Evolutionary conservation across 768 basidiomycete species (phyloP), one percentile per base, ranked within the genome.

Genomic region (Kwoniella bestiolae): DNA sequence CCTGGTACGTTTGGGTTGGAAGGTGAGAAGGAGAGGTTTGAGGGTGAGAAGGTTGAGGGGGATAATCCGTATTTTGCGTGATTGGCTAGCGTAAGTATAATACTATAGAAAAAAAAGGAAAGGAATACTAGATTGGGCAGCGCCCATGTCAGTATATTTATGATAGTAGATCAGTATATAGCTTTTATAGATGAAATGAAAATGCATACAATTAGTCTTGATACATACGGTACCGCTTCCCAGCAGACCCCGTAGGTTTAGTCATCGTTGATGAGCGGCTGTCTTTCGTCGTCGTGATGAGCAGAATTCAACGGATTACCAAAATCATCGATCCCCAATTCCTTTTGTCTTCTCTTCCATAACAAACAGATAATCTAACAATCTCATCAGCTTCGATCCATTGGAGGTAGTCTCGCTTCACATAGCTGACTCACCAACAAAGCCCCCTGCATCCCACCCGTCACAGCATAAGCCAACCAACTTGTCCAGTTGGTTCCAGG

Each of bases 251-350:
- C n/a, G 8, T 32, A 44, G 9, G 44, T 35, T 21, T 60, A 51
- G 25, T 66, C 68, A n/a, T 57, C 68, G 16, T 41, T 21, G 12
- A 57, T n/a, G 14, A 68, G 56, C 7, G 58, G 58, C 12, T 38
- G 58, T 35, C 57, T 45, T 34, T 64, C 67, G 46, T 51, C 49
- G 5, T 25, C n/a, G 4, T 45, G 25, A 5, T 18, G n/a, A 31
- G 25, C 50, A 11, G 12, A 28, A 16, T 7, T 55, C 1, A 16
- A 21, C 0, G 88, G 86, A 41, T 85, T 84, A 1, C 94, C 94
- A 74, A 96, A 98, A 81, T 97, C 94, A 76, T 97, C 92, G 55
- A 97, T 86, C 16, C 87, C 86, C 18, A 91, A 85, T 41, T 83
- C 82, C 53, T 81, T 84, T 75, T 98, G 94, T 14, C 94, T 86